Evolutionary conservation across 2,329 filamentous ascomycete species (phyloP).

Genomic region (Arthrobotrys megalospora): DNA sequence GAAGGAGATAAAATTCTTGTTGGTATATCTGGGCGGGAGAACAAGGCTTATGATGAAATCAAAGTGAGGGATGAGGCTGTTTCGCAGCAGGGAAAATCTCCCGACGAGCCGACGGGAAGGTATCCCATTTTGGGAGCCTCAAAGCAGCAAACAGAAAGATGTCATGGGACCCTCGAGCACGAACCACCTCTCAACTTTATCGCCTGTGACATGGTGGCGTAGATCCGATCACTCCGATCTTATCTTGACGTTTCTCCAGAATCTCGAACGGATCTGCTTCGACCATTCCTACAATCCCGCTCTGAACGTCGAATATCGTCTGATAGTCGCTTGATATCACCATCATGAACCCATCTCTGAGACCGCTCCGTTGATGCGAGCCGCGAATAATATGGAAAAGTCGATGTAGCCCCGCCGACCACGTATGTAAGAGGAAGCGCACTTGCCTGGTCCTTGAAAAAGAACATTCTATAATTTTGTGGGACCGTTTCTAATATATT

Average conservation of each 20-base stretch:
- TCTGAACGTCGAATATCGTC: slow-evolving; percentile 11
- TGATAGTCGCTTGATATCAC: slow-evolving; percentile 51
- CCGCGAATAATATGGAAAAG: slow-evolving; percentile 34
- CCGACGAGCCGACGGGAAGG: slow-evolving; percentile 56
- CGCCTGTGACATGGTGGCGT: slow-evolving; percentile 25
- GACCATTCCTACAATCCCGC: slow-evolving; percentile 5
- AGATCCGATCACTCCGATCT: slow-evolving; percentile 56
- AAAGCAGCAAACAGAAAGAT: slow-evolving; percentile 9
- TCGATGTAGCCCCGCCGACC: slow-evolving; percentile 20
- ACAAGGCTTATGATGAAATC: slow-evolving; percentile 43
- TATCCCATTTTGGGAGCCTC: slow-evolving; percentile 50
- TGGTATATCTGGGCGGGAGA: slow-evolving; percentile 28
- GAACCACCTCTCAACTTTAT: slow-evolving; percentile 23
- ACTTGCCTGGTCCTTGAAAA: slow-evolving; percentile 22
- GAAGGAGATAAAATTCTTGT: slow-evolving; percentile 26
- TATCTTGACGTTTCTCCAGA: slow-evolving; percentile 32
- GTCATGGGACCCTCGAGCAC: slow-evolving; percentile 24
- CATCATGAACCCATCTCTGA: slow-evolving; percentile 22
- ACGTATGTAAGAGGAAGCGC: slow-evolving; percentile 39
- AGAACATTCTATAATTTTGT: slow-evolving; percentile 21
- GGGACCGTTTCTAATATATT: slow-evolving; percentile 53
- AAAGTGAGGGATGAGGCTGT: slow-evolving; percentile 49
- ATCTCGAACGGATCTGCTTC: background rate
- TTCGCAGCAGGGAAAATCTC: slow-evolving; percentile 54
- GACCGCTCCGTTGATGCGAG: slow-evolving; percentile 1